A percentile compares a stretch with the other conserved stretches of the same genome.
These are phyloP conservation scores for Lycium barbarum DNA, from an alignment of 257 asterid genomes.

Conservation along the genomic window DNA sequence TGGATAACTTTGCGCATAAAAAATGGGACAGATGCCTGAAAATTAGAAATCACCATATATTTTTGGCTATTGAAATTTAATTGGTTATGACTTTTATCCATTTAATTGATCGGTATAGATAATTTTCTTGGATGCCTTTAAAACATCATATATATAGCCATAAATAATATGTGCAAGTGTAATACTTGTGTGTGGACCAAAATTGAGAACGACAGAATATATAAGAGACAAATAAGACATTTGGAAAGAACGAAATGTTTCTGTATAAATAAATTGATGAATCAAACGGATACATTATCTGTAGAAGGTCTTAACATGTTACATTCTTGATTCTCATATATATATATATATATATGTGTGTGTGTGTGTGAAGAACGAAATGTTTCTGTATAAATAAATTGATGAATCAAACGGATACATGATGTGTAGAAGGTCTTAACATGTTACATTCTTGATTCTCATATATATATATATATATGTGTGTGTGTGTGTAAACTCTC, in stretches of 20 bases:
- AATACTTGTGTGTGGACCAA: background rate
- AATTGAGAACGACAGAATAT: background rate
- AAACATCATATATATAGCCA: no score
- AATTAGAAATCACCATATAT: no score
- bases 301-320: background rate
- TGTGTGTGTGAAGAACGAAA: no score
- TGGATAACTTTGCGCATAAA: no score
- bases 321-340: no score
- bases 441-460: background rate
- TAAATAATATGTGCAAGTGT: background rate
- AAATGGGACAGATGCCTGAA: no score
- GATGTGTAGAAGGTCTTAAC: background rate
- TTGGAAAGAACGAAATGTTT: background rate
- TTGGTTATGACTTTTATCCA: no score
- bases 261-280: background rate
- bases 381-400: background rate
- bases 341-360: no score
- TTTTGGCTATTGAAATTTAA: no score
- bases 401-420: background rate
- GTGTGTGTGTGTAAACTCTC: background rate
- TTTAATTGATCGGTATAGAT: no score
- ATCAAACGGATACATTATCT: background rate
- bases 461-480: no score
- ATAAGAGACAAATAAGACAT: background rate
- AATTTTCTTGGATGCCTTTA: no score